Conservation (phyloP, 169 alveolate genomes). For the Eimeria zaria region DNA sequence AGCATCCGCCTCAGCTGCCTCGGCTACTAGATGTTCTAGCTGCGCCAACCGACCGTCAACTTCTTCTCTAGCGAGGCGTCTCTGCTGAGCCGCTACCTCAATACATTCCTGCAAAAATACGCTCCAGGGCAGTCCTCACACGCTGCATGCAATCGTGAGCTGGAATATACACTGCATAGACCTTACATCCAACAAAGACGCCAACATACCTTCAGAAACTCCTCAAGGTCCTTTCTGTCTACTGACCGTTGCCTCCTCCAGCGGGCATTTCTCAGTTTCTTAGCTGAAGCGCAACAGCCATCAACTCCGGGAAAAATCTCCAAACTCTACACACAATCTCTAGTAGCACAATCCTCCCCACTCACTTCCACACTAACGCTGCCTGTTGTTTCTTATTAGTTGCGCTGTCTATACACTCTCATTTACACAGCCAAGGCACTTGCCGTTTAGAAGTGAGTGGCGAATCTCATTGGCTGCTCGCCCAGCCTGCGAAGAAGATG, state of each 20-base stretch:
- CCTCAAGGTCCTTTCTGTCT: constrained; percentile 52
- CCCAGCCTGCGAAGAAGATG: constrained; percentile 51
- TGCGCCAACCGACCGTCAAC: constrained; percentile 57
- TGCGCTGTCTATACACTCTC: background rate
- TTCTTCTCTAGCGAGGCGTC: constrained; percentile 49
- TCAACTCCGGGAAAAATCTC: background rate
- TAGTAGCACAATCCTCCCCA: background rate
- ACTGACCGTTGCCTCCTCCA: constrained; percentile 39
- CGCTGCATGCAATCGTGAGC: background rate
- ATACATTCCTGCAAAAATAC: constrained; percentile 53
- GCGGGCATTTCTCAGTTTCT: constrained; percentile 33
- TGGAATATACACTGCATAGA: background rate
- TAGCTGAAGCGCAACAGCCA: constrained; percentile 22
- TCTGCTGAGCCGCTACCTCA: constrained; percentile 42
- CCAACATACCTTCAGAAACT: constrained; percentile 52
- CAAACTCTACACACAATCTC: background rate
- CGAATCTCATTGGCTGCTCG: constrained; percentile 63
- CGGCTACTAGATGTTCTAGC: constrained; percentile 86
- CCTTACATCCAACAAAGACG: background rate
- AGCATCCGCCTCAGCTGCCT: constrained; percentile 85
- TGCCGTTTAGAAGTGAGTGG: constrained; percentile 72
- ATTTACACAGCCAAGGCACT: background rate
- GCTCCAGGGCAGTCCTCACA: background rate
- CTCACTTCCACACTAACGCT: background rate
- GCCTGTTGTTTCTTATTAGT: background rate